These are phyloP conservation scores for Lophium mytilinum DNA, from an alignment of 495 filamentous ascomycete genomes.

Conservation along the genomic window DNA sequence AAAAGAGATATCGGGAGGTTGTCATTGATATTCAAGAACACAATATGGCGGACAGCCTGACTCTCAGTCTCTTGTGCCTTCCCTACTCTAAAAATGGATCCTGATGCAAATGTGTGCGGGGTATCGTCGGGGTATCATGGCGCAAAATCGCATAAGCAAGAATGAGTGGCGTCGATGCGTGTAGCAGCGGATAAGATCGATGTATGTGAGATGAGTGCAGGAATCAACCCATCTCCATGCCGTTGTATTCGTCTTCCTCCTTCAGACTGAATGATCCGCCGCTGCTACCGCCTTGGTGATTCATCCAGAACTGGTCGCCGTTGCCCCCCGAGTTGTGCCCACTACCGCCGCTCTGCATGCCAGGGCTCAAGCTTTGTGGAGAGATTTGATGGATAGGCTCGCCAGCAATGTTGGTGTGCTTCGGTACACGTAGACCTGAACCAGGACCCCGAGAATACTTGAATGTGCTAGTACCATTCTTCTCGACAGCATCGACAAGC, in stretches of 20 bases:
- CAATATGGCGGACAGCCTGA: too few relatives aligned
- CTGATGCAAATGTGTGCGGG: neutral
- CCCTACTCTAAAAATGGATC: neutral
- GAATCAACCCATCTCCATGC: conserved; percentile 23
- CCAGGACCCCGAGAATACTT: conserved; percentile 78
- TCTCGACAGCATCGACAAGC: conserved; percentile 72
- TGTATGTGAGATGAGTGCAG: neutral
- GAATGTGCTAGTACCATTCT: conserved; percentile 64
- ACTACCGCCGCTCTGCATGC: conserved; percentile 48
- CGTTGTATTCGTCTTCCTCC: conserved; percentile 28
- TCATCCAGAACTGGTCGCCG: conserved; percentile 16
- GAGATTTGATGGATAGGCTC: conserved; percentile 54
- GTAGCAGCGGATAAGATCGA: neutral
- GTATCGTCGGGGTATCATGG: neutral
- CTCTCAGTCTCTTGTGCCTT: neutral
- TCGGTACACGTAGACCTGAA: conserved; percentile 78
- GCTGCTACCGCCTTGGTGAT: conserved; percentile 5
- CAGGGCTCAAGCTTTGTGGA: conserved; percentile 64
- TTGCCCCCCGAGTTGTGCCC: conserved; percentile 7
- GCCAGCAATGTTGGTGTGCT: conserved; percentile 86
- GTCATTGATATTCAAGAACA: too few relatives aligned
- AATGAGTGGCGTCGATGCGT: neutral
- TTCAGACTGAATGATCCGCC: conserved; percentile 21
- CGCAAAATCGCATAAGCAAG: neutral
- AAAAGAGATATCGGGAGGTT: too few relatives aligned